phyloP scores from a whole-genome alignment of 805 yeast species.

The Scheffersomyces amazonensis region DNA sequence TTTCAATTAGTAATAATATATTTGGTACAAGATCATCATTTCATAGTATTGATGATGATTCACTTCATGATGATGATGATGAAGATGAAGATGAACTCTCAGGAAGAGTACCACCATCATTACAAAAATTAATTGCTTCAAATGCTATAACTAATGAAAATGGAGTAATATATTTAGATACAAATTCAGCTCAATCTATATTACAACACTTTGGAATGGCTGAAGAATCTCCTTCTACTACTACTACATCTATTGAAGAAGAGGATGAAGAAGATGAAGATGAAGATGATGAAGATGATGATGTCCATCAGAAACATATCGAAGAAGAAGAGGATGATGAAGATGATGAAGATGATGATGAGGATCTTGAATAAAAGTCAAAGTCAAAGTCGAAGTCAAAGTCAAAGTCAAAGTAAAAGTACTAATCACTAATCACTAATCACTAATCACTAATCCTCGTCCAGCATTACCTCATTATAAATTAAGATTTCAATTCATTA shows the following conservation, averaged over 20 bases:
- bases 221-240: constrained; percentile 22
- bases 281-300: constrained; percentile 27
- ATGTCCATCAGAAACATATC: constrained; percentile 23
- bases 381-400: too few relatives aligned
- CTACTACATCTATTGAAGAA: constrained; percentile 18
- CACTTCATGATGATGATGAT: constrained; percentile 21
- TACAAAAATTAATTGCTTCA: constrained; percentile 42
- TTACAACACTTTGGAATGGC: constrained; percentile 49
- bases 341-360: constrained; percentile 9
- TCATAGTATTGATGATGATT: constrained; percentile 19
- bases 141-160: constrained; percentile 56
- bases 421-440: too few relatives aligned
- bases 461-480: too few relatives aligned
- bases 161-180: constrained; percentile 65
- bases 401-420: too few relatives aligned
- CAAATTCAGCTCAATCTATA: constrained; percentile 60
- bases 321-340: constrained; percentile 22
- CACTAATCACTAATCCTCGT: too few relatives aligned
- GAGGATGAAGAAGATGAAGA: constrained; percentile 25
- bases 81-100: constrained; percentile 11
- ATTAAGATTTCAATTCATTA: too few relatives aligned
- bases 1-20: constrained; percentile 11
- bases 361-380: constrained; percentile 1
- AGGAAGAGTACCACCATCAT: constrained; percentile 37
- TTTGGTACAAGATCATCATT: constrained; percentile 27